Conservation (phyloP, 192 early-diverging fungal species). For the Backusella mclennaniae region DNA sequence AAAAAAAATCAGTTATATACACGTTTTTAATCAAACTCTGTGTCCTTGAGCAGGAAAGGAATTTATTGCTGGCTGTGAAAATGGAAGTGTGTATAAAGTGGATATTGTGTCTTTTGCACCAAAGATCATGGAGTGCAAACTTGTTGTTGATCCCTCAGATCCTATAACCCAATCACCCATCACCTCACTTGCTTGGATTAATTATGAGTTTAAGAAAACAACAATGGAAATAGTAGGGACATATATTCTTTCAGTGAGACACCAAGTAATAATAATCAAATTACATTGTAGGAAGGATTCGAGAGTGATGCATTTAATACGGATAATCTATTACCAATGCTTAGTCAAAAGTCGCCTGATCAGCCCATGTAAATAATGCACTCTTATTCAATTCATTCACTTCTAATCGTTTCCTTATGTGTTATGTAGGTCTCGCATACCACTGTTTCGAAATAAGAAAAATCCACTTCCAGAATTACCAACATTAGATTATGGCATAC, state of each 20-base stretch:
- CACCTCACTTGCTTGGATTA: slow-evolving; percentile 8
- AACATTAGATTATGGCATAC: neutral
- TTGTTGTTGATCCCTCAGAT: neutral
- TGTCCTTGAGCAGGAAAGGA: slow-evolving; percentile 4
- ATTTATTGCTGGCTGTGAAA: slow-evolving; percentile 8
- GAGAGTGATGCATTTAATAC: slow-evolving; percentile 10
- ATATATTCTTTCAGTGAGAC: neutral
- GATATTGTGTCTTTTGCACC: neutral
- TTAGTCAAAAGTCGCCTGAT: neutral
- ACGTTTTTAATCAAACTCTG: neutral
- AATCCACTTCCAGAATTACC: neutral
- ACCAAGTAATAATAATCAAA: neutral
- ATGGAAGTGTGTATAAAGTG: slow-evolving; percentile 6
- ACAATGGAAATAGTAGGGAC: neutral
- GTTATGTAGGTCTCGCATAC: neutral
- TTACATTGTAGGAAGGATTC: slow-evolving; percentile 7
- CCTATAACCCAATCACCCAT: neutral
- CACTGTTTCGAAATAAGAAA: neutral
- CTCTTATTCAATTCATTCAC: neutral
- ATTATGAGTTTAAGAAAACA: slow-evolving; percentile 5
- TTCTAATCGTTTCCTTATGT: neutral
- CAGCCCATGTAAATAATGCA: neutral
- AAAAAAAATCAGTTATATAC: neutral
- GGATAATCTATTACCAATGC: neutral
- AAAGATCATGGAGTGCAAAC: neutral